Conservation (phyloP, 1,284 basidiomycete genomes). For the Tilletia caries region DNA sequence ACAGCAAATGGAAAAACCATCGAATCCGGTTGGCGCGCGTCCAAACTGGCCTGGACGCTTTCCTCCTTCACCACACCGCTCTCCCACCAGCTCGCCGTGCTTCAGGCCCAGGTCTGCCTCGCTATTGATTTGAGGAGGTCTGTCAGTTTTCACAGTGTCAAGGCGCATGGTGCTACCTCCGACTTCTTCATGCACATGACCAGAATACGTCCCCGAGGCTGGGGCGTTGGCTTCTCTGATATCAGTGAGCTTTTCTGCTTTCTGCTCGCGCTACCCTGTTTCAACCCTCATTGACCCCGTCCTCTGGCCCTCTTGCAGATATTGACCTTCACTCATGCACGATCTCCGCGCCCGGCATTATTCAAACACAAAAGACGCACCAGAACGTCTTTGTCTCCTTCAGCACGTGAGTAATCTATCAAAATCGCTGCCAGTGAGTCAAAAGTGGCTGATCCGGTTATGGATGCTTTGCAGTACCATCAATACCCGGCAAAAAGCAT, state of each 20-base stretch:
- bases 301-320: constrained; percentile 7
- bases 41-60: neutral
- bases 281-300: neutral
- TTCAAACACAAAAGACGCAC: constrained; percentile 32
- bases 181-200: constrained; percentile 30
- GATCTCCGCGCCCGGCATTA: constrained; percentile 37
- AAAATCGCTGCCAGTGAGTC: no score
- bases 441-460: neutral
- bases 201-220: constrained; percentile 22
- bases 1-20: constrained; percentile 15
- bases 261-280: neutral
- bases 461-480: constrained; percentile 27
- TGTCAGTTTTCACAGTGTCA: constrained; percentile 48
- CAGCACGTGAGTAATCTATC: constrained; percentile 22
- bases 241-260: constrained; percentile 15
- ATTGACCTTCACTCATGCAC: constrained; percentile 48
- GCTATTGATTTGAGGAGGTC: constrained; percentile 34
- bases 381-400: constrained; percentile 46
- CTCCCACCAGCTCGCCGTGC: constrained; percentile 39
- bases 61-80: constrained; percentile 33
- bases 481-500: constrained; percentile 35
- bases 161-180: constrained; percentile 36
- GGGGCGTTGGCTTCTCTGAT: constrained; percentile 17
- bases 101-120: constrained; percentile 37
- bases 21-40: neutral